A percentile compares a stretch with the other conserved stretches of the same genome.
Evolutionary conservation across 352 stramenopile species (phyloP).

Genomic region (Phytophthora litchii): DNA sequence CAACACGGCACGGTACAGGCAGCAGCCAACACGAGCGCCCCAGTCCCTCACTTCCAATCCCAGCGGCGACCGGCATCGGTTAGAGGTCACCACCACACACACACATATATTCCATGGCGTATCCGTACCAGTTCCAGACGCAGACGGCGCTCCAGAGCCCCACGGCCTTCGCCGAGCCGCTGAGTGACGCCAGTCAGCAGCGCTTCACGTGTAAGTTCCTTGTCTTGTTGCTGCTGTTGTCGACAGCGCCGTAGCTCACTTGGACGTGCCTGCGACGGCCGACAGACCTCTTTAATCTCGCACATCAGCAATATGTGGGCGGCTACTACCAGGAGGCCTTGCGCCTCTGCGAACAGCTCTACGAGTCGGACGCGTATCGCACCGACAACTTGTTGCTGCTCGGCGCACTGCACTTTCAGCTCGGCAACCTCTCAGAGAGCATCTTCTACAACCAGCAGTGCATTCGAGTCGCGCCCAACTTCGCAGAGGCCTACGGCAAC

Average conservation of each 20-base stretch:
- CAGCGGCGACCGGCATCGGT: conserved; percentile 1
- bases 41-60: conserved; percentile 37
- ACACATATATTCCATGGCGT: conserved; percentile 25
- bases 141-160: conserved; percentile 30
- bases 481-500: conserved; percentile 94
- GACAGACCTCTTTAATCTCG: conserved; percentile 74
- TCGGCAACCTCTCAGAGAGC: conserved; percentile 91
- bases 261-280: background rate
- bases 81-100: background rate
- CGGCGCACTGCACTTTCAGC: conserved; percentile 93
- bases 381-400: conserved; percentile 94
- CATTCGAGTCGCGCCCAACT: conserved; percentile 91
- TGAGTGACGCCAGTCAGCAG: conserved; percentile 55
- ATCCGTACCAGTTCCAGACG: conserved; percentile 34
- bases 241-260: conserved; percentile 15
- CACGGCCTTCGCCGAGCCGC: conserved; percentile 29
- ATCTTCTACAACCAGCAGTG: conserved; percentile 97
- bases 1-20: conserved; percentile 31
- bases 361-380: conserved; percentile 84
- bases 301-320: conserved; percentile 87
- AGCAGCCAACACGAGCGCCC: conserved; percentile 32
- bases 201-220: conserved; percentile 71
- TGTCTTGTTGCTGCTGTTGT: background rate
- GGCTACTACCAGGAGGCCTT: conserved; percentile 90
- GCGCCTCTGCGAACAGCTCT: conserved; percentile 87